Evolutionary conservation across 805 yeast species (phyloP).

Genomic region (Candida peoriensis): DNA sequence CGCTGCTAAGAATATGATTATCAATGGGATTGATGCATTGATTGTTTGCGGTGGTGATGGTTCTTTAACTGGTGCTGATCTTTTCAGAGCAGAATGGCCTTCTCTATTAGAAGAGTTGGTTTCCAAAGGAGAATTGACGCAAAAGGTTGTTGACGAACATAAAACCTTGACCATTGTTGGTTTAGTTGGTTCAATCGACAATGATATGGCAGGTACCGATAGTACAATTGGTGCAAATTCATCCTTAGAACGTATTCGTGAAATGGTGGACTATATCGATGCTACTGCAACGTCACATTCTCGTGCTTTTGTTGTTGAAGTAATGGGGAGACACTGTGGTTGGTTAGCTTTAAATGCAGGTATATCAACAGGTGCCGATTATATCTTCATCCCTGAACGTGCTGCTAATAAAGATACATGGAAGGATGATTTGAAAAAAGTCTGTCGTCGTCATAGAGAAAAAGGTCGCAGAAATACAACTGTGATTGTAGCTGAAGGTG

Average conservation of each 20-base stretch:
- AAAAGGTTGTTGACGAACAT: conserved; percentile 55
- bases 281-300: conserved; percentile 97
- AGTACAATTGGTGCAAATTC: conserved; percentile 96
- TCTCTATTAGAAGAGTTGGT: conserved; percentile 70
- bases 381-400: conserved; percentile 88
- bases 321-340: conserved; percentile 99
- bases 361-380: conserved; percentile 93
- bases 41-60: conserved; percentile 99
- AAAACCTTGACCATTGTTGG: conserved; percentile 83
- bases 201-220: conserved; percentile 97
- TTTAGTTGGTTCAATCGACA: conserved; percentile 93
- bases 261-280: conserved; percentile 92
- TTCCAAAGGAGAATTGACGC: conserved; percentile 48
- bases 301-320: conserved; percentile 96
- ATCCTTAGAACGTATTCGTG: conserved; percentile 87
- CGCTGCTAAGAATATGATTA: conserved; percentile 81
- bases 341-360: conserved; percentile 99
- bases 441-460: conserved; percentile 73
- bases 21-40: conserved; percentile 87
- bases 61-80: conserved; percentile 94
- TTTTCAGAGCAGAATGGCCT: conserved; percentile 95
- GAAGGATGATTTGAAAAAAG: conserved; percentile 72
- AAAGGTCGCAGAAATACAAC: conserved; percentile 92
- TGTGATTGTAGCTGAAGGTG: conserved; percentile 98
- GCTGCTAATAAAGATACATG: conserved; percentile 74